Evolutionary conservation across 345 rosid genomes (phyloP).

Genomic region (Gossypium bickii): DNA sequence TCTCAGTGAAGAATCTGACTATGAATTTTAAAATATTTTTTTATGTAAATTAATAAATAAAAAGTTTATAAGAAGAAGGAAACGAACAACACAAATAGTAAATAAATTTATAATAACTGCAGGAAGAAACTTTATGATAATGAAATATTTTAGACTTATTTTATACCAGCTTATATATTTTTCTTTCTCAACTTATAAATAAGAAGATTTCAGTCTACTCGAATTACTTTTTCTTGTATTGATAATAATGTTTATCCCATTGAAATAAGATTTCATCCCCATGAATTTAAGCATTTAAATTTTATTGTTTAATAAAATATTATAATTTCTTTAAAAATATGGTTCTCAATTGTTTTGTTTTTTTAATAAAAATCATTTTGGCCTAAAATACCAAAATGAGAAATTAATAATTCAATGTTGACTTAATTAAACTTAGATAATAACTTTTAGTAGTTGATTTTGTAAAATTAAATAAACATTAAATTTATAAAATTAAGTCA

Average conservation of each 20-base stretch:
- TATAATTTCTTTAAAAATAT: neutral
- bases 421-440: no score
- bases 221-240: no score
- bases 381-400: no score
- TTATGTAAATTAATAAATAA: neutral
- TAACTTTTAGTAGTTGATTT: no score
- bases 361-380: no score
- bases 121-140: neutral
- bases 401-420: no score
- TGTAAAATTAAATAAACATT: no score
- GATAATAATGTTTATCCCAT: no score
- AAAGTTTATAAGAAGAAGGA: neutral
- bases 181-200: fast-evolving
- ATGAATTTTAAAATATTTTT: neutral
- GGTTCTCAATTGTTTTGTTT: neutral
- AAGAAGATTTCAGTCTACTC: fast-evolving
- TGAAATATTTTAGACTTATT: neutral
- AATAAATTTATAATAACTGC: neutral
- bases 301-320: neutral
- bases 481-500: no score
- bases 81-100: neutral
- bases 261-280: fast-evolving
- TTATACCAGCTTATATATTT: no score
- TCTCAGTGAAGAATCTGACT: conserved; percentile 44
- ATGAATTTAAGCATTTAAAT: neutral